A percentile compares a stretch with the other conserved stretches of the same genome.
These are phyloP conservation scores for Phycomyces nitens DNA, from an alignment of 192 early-diverging fungal species.

Conservation along the genomic window DNA sequence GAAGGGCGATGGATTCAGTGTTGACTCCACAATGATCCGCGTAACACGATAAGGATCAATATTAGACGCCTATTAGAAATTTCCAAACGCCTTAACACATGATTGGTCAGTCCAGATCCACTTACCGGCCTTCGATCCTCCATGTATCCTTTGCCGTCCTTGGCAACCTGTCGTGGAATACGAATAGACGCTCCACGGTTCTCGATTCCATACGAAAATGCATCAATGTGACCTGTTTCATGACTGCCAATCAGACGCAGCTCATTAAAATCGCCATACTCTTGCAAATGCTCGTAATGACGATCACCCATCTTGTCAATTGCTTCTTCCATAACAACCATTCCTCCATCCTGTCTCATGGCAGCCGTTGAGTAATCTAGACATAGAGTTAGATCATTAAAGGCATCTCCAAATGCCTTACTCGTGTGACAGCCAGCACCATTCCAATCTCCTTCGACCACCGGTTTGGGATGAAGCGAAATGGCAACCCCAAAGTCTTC, in stretches of 20 bases:
- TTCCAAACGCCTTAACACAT: neutral
- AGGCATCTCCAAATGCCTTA: neutral
- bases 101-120: neutral
- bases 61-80: slow-evolving; percentile 38
- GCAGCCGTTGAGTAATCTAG: slow-evolving; percentile 44
- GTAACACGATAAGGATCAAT: slow-evolving; percentile 55
- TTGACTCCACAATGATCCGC: slow-evolving; percentile 45
- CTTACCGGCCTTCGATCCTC: slow-evolving; percentile 50
- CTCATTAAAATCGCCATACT: slow-evolving; percentile 55
- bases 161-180: slow-evolving; percentile 49
- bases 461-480: slow-evolving; percentile 51
- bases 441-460: slow-evolving; percentile 49
- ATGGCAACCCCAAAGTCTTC: slow-evolving; percentile 51
- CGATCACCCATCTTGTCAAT: slow-evolving; percentile 44
- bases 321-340: slow-evolving; percentile 46
- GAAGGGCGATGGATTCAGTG: slow-evolving; percentile 6
- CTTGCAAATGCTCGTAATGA: slow-evolving; percentile 49
- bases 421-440: slow-evolving; percentile 52
- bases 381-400: neutral
- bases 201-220: slow-evolving; percentile 49
- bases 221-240: slow-evolving; percentile 50
- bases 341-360: slow-evolving; percentile 45
- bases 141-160: slow-evolving; percentile 47
- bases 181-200: slow-evolving; percentile 57
- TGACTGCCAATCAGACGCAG: slow-evolving; percentile 46